These are phyloP conservation scores for Komagataella mondaviorum DNA, from an alignment of 805 yeast genomes.

Conservation along the genomic window DNA sequence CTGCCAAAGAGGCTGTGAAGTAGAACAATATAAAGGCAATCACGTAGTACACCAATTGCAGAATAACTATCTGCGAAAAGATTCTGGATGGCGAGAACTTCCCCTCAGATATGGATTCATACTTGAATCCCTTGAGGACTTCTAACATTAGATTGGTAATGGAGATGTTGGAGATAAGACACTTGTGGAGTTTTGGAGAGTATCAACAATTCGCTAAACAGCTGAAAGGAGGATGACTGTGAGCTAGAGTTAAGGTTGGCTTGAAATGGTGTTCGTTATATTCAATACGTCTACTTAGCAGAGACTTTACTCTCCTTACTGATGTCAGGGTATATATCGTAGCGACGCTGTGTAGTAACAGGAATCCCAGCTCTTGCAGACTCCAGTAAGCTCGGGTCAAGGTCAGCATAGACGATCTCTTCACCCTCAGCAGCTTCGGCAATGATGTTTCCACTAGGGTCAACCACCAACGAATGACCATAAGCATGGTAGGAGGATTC, in stretches of 20 bases:
- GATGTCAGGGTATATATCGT: conserved; percentile 45
- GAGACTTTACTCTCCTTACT: neutral
- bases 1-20: conserved; percentile 53
- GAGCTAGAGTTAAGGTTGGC: neutral
- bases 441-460: conserved; percentile 45
- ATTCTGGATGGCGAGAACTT: conserved; percentile 39
- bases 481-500: conserved; percentile 48
- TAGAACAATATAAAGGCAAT: conserved; percentile 58
- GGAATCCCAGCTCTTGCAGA: conserved; percentile 58
- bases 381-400: conserved; percentile 47
- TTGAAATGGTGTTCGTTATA: no score
- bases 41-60: conserved; percentile 69
- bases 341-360: conserved; percentile 55
- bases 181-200: neutral
- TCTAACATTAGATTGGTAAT: neutral
- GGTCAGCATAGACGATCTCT: conserved; percentile 59
- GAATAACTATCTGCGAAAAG: conserved; percentile 56
- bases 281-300: neutral
- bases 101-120: neutral
- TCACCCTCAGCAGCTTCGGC: conserved; percentile 73
- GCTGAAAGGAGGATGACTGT: neutral
- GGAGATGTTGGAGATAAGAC: neutral
- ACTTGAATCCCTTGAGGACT: neutral
- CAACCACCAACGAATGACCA: conserved; percentile 54
- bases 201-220: neutral